Conservation (phyloP, 768 basidiomycete species). For the Collybia nuda region DNA sequence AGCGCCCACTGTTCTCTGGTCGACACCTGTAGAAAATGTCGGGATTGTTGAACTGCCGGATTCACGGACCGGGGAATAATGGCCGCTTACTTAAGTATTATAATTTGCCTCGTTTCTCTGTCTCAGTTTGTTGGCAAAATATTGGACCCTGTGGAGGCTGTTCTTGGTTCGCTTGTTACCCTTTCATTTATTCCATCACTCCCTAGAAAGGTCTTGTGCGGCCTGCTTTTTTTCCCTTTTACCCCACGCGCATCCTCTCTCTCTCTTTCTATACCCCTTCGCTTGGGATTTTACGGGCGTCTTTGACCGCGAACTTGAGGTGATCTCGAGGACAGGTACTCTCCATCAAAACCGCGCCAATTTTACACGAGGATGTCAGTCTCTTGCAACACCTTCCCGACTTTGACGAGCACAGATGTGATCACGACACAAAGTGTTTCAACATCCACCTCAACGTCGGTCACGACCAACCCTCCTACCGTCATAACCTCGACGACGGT, state of each 20-base stretch:
- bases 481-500: conserved; percentile 16
- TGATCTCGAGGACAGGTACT: not conserved
- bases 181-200: not conserved
- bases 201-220: conserved; percentile 11
- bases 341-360: not conserved
- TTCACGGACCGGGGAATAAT: no score
- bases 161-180: not conserved
- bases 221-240: conserved; percentile 4
- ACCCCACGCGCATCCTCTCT: conserved; percentile 6
- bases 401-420: conserved; percentile 38
- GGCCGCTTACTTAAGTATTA: no score
- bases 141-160: conserved; percentile 15
- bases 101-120: conserved; percentile 2
- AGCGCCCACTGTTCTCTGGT: no score
- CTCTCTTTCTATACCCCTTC: conserved; percentile 1
- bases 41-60: no score
- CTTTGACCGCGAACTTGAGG: conserved; percentile 7
- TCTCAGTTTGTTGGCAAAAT: not conserved
- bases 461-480: conserved; percentile 25
- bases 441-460: conserved; percentile 35
- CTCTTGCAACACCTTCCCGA: conserved; percentile 43
- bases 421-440: conserved; percentile 31
- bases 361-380: conserved; percentile 23
- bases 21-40: no score
- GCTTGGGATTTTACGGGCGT: conserved; percentile 7